Conservation (phyloP, 1,284 basidiomycete species). For the Ustilago loliicola region DNA sequence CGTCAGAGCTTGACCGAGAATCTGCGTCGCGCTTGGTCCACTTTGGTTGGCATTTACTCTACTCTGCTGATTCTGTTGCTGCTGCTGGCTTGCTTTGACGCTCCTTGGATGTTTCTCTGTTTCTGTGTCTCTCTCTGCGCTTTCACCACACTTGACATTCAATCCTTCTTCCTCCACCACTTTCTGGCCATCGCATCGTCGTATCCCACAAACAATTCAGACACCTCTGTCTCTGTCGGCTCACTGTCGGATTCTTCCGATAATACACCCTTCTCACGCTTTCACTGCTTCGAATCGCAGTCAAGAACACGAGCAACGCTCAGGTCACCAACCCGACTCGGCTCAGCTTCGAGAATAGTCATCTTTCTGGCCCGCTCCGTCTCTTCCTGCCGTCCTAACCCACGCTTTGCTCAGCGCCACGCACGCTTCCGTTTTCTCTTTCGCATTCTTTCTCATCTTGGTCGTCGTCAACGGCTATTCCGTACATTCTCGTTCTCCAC, state of each 20-base stretch:
- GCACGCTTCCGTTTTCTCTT: background rate
- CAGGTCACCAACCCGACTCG: background rate
- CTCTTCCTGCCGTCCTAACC: background rate
- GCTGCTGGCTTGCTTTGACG: background rate
- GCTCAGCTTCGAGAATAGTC: background rate
- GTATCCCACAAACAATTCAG: background rate
- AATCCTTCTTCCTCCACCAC: background rate
- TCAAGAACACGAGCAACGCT: background rate
- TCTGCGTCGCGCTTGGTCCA: constrained; percentile 43
- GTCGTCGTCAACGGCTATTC: background rate
- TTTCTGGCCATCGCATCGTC: background rate
- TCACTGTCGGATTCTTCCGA: too few species aligned
- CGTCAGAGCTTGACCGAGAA: too few species aligned
- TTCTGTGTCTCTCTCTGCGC: constrained; percentile 4
- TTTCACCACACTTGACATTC: background rate
- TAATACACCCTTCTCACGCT: background rate
- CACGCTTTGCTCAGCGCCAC: too few species aligned
- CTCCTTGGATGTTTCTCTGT: background rate
- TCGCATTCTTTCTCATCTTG: background rate
- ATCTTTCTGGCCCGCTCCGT: background rate
- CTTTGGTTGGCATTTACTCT: constrained; percentile 3
- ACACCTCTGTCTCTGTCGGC: background rate
- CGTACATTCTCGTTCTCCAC: background rate
- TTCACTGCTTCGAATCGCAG: background rate
- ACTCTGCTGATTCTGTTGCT: background rate